Percentiles rank a stretch among this genome's conserved stretches.
phyloP scores from a whole-genome alignment of 257 asterid genomes.

The Solanum clarkiae region DNA sequence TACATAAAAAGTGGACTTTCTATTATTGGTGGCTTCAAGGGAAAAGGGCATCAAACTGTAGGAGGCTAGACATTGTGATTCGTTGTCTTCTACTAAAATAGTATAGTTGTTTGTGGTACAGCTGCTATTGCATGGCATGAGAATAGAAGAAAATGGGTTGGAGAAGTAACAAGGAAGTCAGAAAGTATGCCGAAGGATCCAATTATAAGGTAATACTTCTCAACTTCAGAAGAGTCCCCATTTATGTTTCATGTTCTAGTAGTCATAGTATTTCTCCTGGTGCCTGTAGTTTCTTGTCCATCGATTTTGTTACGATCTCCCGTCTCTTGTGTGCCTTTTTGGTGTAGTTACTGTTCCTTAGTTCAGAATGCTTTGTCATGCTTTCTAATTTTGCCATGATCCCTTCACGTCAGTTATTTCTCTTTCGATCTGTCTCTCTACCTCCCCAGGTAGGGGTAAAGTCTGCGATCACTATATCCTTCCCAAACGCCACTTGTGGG shows the following conservation, averaged over 20 bases:
- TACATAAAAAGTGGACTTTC: background rate
- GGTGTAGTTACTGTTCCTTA: too few species aligned
- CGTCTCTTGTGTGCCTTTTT: too few species aligned
- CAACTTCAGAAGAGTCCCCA: background rate
- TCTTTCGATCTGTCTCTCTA: too few species aligned
- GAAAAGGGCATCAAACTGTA: background rate
- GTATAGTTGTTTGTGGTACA: constrained; percentile 17
- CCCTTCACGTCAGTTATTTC: too few species aligned
- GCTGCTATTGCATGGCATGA: constrained; percentile 85
- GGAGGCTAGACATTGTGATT: background rate
- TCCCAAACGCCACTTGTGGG: too few species aligned
- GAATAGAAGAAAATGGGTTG: constrained; percentile 66
- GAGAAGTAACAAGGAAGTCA: constrained; percentile 41
- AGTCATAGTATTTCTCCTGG: too few species aligned
- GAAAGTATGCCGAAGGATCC: constrained; percentile 55
- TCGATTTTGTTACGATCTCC: too few species aligned
- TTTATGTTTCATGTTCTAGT: background rate
- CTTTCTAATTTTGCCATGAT: too few species aligned
- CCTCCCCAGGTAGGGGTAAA: too few species aligned
- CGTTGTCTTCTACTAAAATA: background rate
- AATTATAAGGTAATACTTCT: constrained; percentile 46
- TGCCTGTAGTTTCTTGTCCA: too few species aligned
- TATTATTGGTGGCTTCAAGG: background rate
- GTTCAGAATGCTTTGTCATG: too few species aligned
- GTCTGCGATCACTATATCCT: too few species aligned